These are phyloP conservation scores for Eucalyptus grandis DNA, from an alignment of 345 rosid species.

Conservation along the genomic window DNA sequence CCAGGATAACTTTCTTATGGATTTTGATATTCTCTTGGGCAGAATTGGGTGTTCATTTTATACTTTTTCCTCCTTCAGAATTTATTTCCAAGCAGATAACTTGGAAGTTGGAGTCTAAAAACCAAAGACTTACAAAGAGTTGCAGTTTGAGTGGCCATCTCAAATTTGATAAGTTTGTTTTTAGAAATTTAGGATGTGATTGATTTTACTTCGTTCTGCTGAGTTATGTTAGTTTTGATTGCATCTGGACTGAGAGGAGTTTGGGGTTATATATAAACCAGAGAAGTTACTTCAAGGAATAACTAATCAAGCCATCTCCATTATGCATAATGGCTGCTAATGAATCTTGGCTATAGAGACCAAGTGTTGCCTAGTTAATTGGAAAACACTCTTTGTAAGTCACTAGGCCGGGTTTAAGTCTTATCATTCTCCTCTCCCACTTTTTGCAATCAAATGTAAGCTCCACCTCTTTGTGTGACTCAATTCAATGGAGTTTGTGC, in stretches of 20 bases:
- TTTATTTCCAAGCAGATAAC: not conserved
- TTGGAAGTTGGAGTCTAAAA: not conserved
- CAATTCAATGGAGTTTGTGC: not conserved
- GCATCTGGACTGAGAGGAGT: not conserved
- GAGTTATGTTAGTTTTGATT: not conserved
- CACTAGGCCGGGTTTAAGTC: not conserved
- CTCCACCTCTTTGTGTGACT: too few relatives aligned
- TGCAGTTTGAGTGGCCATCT: not conserved
- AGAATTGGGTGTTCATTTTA: not conserved
- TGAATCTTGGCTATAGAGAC: not conserved
- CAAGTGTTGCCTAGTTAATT: not conserved
- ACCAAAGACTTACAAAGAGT: not conserved
- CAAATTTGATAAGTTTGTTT: not conserved
- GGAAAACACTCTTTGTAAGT: not conserved
- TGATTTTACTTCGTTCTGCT: not conserved
- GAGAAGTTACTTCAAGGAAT: not conserved
- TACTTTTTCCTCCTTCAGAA: not conserved
- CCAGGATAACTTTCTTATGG: not conserved
- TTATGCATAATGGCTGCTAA: not conserved
- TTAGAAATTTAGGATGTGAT: not conserved
- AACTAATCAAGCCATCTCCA: not conserved
- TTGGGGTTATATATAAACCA: not conserved
- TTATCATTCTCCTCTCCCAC: not conserved
- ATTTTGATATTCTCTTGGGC: not conserved
- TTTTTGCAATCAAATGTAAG: not conserved